Conservation (phyloP, 148 eudicot species). For the Amaranthus palmeri region DNA sequence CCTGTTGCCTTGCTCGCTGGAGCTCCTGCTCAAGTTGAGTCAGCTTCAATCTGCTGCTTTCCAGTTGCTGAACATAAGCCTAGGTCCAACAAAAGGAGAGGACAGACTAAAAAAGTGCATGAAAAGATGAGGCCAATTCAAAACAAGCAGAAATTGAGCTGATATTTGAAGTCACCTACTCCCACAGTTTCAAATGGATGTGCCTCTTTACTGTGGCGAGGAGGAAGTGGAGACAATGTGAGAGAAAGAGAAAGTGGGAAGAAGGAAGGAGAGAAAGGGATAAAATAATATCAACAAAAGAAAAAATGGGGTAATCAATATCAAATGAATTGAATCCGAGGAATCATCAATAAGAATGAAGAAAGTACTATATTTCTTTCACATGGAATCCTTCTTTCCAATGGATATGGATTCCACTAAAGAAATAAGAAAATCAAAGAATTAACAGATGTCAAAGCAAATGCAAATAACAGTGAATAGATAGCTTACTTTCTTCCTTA, state of each 20-base stretch:
- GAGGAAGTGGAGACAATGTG: no score
- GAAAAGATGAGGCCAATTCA: slow-evolving; percentile 2
- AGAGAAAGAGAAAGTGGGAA: no score
- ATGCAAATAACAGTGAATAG: slow-evolving; percentile 4
- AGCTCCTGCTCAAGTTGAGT: slow-evolving; percentile 58
- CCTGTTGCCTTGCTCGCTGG: slow-evolving; percentile 57
- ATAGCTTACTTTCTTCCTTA: slow-evolving; percentile 47
- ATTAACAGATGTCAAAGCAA: neutral
- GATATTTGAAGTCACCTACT: neutral
- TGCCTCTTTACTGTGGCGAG: no score
- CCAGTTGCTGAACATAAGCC: slow-evolving; percentile 57
- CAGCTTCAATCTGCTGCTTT: slow-evolving; percentile 49
- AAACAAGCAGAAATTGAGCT: neutral
- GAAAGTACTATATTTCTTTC: no score
- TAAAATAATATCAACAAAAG: no score
- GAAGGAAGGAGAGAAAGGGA: no score
- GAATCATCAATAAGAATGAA: no score
- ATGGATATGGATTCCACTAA: neutral
- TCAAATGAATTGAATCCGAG: no score
- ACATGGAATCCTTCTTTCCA: no score
- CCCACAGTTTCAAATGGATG: no score
- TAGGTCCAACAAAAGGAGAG: slow-evolving; percentile 11
- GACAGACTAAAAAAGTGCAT: neutral
- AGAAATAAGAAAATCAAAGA: neutral
- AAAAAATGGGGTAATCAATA: no score